A percentile compares a stretch with the other conserved stretches of the same genome.
phyloP scores from a whole-genome alignment of 2,329 filamentous ascomycete species.

The Aspergillus viridinutans region DNA sequence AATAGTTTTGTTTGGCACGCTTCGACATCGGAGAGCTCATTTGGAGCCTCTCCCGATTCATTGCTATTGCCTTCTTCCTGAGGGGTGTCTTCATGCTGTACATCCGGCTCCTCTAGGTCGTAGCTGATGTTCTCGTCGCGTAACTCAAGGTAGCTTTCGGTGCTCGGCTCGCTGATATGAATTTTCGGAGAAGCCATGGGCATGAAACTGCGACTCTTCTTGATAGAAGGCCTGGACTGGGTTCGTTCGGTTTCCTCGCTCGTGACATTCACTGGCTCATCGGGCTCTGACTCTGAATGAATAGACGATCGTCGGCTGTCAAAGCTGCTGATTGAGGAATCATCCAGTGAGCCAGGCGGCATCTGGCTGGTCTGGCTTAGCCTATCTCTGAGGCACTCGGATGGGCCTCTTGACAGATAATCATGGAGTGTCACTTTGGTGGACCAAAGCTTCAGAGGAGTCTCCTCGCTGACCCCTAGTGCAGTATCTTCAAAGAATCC shows the following conservation, averaged over 20 bases:
- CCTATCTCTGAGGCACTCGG: constrained; percentile 52
- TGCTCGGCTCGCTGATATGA: constrained; percentile 25
- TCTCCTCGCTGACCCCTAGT: constrained; percentile 46
- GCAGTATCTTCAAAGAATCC: constrained; percentile 62
- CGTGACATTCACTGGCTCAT: constrained; percentile 1
- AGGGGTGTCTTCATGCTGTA: not conserved
- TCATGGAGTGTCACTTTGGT: constrained; percentile 34
- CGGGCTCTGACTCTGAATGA: constrained; percentile 9
- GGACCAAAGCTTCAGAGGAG: constrained; percentile 31
- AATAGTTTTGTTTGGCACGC: not conserved
- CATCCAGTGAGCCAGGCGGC: constrained; percentile 21
- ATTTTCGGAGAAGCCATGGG: constrained; percentile 22
- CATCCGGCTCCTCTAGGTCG: not conserved
- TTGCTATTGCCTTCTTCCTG: not conserved
- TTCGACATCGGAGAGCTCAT: not conserved
- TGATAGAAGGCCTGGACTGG: constrained; percentile 16
- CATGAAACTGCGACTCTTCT: constrained; percentile 22
- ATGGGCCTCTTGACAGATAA: constrained; percentile 54
- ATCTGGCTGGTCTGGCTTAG: constrained; percentile 32
- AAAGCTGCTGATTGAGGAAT: constrained; percentile 29
- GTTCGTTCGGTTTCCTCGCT: constrained; percentile 3
- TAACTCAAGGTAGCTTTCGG: constrained; percentile 17
- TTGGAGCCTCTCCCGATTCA: not conserved
- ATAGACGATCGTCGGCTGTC: constrained; percentile 24
- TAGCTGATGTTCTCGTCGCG: constrained; percentile 4